A percentile compares a stretch with the other conserved stretches of the same genome.
Conservation (phyloP, 148 eudicot species). For the Rhododendron williamsianum region DNA sequence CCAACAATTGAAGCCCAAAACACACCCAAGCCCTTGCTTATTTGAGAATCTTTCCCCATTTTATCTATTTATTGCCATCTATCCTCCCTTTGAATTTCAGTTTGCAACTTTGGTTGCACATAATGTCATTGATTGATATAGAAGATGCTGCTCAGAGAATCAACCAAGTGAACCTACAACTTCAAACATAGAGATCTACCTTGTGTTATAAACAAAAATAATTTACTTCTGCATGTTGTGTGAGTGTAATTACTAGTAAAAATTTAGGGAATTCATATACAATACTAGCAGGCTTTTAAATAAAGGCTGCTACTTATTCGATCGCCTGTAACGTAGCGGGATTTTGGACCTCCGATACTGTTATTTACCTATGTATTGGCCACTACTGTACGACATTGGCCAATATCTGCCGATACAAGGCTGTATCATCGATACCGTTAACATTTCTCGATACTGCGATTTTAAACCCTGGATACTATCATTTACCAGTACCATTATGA, state of each 20-base stretch:
- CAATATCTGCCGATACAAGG: background rate
- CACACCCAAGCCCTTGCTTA: background rate
- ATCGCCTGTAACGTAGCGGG: background rate
- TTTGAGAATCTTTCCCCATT: background rate
- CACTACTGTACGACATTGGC: background rate
- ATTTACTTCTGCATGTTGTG: background rate
- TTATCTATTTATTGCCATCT: background rate
- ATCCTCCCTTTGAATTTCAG: background rate
- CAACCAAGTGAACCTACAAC: background rate
- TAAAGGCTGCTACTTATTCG: background rate
- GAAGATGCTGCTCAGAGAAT: background rate
- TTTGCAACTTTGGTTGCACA: background rate
- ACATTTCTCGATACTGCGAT: background rate
- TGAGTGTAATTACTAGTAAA: background rate
- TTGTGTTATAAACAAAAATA: background rate
- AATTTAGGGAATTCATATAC: background rate
- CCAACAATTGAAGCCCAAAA: no score
- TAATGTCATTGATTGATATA: background rate
- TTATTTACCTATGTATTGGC: background rate
- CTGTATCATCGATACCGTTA: background rate
- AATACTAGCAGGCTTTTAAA: background rate
- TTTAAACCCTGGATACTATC: no score
- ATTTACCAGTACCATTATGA: background rate
- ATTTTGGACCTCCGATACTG: background rate
- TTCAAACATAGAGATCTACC: background rate